These are phyloP conservation scores for Claviceps fusiformis DNA, from an alignment of 2,329 filamentous ascomycete genomes.

Conservation along the genomic window DNA sequence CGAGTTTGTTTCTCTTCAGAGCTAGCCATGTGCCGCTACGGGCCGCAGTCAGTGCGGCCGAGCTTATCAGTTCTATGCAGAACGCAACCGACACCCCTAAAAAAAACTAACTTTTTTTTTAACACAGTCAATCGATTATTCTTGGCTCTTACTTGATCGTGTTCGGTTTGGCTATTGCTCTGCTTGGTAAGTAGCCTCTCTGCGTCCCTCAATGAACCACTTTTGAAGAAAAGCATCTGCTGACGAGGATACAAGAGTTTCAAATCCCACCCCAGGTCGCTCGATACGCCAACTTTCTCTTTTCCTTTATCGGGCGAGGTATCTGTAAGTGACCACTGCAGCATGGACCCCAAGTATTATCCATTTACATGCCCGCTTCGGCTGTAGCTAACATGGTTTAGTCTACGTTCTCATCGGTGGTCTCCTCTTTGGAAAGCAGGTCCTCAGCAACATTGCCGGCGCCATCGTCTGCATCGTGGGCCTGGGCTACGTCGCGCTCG, in stretches of 20 bases:
- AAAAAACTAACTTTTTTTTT: too few relatives aligned
- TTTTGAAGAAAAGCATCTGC: background rate
- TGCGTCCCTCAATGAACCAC: background rate
- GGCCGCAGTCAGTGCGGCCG: background rate
- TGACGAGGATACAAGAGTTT: constrained; percentile 49
- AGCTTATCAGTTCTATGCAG: background rate
- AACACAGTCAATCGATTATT: constrained; percentile 39
- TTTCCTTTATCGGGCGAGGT: constrained; percentile 92
- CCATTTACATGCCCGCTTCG: background rate
- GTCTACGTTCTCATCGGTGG: constrained; percentile 95
- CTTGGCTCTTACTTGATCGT: constrained; percentile 78
- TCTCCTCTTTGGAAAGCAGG: constrained; percentile 57
- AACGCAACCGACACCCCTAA: background rate
- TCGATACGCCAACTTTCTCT: constrained; percentile 93
- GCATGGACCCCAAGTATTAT: too few relatives aligned
- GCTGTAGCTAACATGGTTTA: constrained; percentile 21
- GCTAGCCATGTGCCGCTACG: background rate
- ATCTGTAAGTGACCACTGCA: constrained; percentile 53
- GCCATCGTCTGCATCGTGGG: constrained; percentile 66
- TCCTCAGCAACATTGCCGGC: constrained; percentile 63
- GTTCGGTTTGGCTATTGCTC: constrained; percentile 68
- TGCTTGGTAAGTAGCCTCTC: constrained; percentile 36
- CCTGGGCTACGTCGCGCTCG: constrained; percentile 60
- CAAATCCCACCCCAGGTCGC: constrained; percentile 87
- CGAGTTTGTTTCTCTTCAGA: background rate